These are phyloP conservation scores for Alnus rubra DNA, from an alignment of 306 rosid genomes.

Conservation along the genomic window DNA sequence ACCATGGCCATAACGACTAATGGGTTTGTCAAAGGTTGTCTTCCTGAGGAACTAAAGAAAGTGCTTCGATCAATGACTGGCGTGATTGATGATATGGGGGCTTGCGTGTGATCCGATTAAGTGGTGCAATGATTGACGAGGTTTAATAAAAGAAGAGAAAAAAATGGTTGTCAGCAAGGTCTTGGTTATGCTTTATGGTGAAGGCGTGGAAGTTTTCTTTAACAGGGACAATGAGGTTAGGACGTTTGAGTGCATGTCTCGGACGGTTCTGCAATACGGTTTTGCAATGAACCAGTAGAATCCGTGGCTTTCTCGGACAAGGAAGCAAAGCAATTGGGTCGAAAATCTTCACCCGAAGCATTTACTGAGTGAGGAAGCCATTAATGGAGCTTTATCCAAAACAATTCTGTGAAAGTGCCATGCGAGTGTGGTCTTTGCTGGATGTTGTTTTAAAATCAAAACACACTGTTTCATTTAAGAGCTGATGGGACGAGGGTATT, in stretches of 20 bases:
- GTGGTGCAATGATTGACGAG: conserved; percentile 95
- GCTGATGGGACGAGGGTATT: no score
- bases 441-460: no score
- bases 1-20: conserved; percentile 57
- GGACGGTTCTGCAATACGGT: no score
- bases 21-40: conserved; percentile 29
- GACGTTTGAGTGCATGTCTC: conserved; percentile 63
- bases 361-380: no score
- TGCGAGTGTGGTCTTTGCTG: no score
- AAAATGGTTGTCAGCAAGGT: conserved; percentile 42
- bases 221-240: conserved; percentile 72
- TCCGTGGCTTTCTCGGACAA: conserved; percentile 67
- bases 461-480: no score
- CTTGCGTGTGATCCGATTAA: conserved; percentile 63
- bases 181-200: conserved; percentile 75
- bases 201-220: conserved; percentile 84
- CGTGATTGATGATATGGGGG: conserved; percentile 55
- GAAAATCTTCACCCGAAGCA: no score
- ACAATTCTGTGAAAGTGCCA: no score
- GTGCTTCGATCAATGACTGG: conserved; percentile 65
- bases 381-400: no score
- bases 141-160: conserved; percentile 52
- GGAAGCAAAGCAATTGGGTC: no score
- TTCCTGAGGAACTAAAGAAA: no score
- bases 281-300: no score